phyloP scores from a whole-genome alignment of 2,329 filamentous ascomycete species.

The Phaeosphaeria sp. region DNA sequence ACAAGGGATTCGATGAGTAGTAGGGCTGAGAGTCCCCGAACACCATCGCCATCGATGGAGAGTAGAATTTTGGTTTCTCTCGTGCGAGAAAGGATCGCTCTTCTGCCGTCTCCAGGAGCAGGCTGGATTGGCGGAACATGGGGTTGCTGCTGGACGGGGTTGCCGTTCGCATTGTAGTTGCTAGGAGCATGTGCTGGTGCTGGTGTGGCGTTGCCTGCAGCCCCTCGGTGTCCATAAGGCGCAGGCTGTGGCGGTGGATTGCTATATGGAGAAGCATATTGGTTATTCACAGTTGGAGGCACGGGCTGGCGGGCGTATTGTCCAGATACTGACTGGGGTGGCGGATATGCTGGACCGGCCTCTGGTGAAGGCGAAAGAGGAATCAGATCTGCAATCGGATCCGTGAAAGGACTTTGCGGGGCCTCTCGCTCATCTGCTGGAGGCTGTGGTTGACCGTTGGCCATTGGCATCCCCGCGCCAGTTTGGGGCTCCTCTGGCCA shows the following conservation, averaged over 20 bases:
- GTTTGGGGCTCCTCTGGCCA: constrained; percentile 30
- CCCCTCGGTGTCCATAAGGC: neutral
- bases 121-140: constrained; percentile 7
- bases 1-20: constrained; percentile 40
- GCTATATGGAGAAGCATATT: constrained; percentile 21
- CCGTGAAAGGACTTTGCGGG: neutral
- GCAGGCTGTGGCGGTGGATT: neutral
- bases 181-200: neutral
- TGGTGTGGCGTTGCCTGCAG: neutral
- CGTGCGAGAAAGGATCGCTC: constrained; percentile 17
- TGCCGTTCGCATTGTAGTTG: neutral
- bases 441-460: constrained; percentile 6
- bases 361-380: constrained; percentile 8
- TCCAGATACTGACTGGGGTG: neutral
- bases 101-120: neutral
- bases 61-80: constrained; percentile 42
- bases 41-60: constrained; percentile 41
- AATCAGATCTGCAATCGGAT: neutral
- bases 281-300: constrained; percentile 1
- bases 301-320: constrained; percentile 6
- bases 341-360: neutral
- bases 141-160: neutral
- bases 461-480: constrained; percentile 3
- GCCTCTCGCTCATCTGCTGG: neutral
- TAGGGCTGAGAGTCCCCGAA: constrained; percentile 38